Base-by-base conservation (phyloP, 1,139 yeast genomes). In the Lodderomyces orthopsilosis region DNA sequence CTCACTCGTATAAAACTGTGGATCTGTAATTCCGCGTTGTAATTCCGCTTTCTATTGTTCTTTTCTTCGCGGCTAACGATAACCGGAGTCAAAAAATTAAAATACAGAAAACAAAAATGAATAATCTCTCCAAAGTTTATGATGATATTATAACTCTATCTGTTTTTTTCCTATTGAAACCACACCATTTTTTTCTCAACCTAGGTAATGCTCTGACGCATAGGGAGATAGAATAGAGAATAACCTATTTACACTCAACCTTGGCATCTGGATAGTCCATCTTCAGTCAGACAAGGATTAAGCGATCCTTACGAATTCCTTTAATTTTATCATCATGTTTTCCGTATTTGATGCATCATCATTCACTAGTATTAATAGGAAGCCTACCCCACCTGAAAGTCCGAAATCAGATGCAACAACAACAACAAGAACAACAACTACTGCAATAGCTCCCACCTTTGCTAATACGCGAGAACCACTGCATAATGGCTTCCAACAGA, bases 331-430 rank as follows among this genome's bases (percentile, higher is more conserved):
- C 12, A 30, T 17, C 15, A 42, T 42, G 45, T 42, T 42, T 39
- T 39, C 45, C 2, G 30, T 44, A 32, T 30, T 41, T 28, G 45
- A 42, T 23, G 45, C 44, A 8, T 23, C 30, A 10, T 42, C 45
- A 22, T 37, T 42, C 15, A 19, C 37, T 22, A 34, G 19, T 15
- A 32, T 38, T n/a, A 36, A 27, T 37, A 30, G 23, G 26, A 24
- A 35, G 26, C 39, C 13, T 4, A 12, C 28, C 21, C 32, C 23
- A 6, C 17, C 19, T 12, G 17, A 18, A 26, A 37, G 24, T 24
- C 33, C 33, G 32, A 17, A 5, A 17, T n/a, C n/a, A n/a, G 7
- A 8, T 7, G 12, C 22, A 17, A 5, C 23, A 18, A 33, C 34
- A 6, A 30, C 9, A 21, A 33, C 12, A 17, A 15, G 13, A 7